These are phyloP conservation scores for Aspergillus chevalieri DNA, from an alignment of 2,329 filamentous ascomycete genomes.

Conservation along the genomic window DNA sequence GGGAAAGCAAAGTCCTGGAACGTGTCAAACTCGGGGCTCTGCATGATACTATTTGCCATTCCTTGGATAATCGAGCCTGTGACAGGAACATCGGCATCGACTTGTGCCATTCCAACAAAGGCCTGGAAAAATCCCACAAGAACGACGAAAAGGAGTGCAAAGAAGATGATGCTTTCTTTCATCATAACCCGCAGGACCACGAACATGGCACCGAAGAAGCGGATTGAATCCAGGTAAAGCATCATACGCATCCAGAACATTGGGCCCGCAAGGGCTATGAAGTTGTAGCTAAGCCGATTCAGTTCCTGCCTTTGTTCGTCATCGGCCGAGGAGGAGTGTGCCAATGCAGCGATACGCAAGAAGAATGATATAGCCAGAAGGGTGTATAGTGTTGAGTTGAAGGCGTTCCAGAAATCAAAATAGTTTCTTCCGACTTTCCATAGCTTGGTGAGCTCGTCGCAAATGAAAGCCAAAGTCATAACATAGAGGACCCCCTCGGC, in stretches of 20 bases:
- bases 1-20: constrained; percentile 90
- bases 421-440: constrained; percentile 93
- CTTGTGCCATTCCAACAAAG: constrained; percentile 84
- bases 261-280: constrained; percentile 84
- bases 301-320: constrained; percentile 53
- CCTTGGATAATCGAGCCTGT: constrained; percentile 44
- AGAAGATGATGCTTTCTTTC: constrained; percentile 93
- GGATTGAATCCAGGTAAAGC: constrained; percentile 85
- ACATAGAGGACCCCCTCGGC: constrained; percentile 80
- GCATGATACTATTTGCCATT: constrained; percentile 83
- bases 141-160: constrained; percentile 78
- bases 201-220: constrained; percentile 97
- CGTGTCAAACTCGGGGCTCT: constrained; percentile 79
- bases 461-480: constrained; percentile 86
- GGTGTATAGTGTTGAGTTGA: constrained; percentile 77
- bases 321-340: constrained; percentile 49
- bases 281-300: constrained; percentile 85
- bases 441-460: constrained; percentile 79
- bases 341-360: constrained; percentile 70
- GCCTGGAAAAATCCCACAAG: constrained; percentile 77
- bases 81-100: constrained; percentile 60
- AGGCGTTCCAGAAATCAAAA: constrained; percentile 93
- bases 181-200: constrained; percentile 95
- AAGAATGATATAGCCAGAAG: constrained; percentile 73
- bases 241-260: constrained; percentile 96